Evolutionary conservation across 2,329 filamentous ascomycete species (phyloP).

Genomic region (Hymenotorrendiella dingleyae): DNA sequence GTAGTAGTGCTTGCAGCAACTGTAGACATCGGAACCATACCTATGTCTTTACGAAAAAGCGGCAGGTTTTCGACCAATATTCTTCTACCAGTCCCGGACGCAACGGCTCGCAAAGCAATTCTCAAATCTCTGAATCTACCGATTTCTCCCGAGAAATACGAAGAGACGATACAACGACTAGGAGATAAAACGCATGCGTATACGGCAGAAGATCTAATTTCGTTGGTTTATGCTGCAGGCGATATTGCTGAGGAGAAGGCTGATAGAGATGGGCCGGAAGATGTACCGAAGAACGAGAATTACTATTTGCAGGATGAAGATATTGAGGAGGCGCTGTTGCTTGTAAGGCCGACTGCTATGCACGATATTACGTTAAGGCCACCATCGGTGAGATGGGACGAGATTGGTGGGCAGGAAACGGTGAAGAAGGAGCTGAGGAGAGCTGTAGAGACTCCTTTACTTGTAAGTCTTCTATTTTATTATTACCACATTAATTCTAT

Average conservation of each 20-base stretch:
- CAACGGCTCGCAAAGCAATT: slow-evolving; percentile 65
- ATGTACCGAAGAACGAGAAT: neutral
- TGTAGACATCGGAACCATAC: slow-evolving; percentile 66
- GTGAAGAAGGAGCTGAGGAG: slow-evolving; percentile 59
- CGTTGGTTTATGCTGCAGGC: slow-evolving; percentile 52
- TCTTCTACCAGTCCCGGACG: slow-evolving; percentile 71
- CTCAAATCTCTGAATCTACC: slow-evolving; percentile 46
- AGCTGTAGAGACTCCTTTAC: slow-evolving; percentile 31
- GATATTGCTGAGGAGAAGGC: slow-evolving; percentile 28
- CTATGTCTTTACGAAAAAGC: slow-evolving; percentile 58
- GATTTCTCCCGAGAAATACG: slow-evolving; percentile 41
- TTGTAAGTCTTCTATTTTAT: slow-evolving; percentile 15
- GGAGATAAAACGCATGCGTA: slow-evolving; percentile 81
- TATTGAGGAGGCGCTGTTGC: slow-evolving; percentile 58
- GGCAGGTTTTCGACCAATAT: slow-evolving; percentile 63
- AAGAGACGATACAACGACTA: slow-evolving; percentile 51
- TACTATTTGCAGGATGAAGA: slow-evolving; percentile 39
- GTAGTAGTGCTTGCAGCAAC: slow-evolving; percentile 74
- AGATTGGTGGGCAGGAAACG: slow-evolving; percentile 78
- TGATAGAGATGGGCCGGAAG: neutral
- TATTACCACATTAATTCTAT: no score
- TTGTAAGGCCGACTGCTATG: slow-evolving; percentile 78
- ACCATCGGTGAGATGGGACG: slow-evolving; percentile 76
- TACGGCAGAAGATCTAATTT: slow-evolving; percentile 70
- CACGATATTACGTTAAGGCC: slow-evolving; percentile 84